Evolutionary conservation across 2,329 filamentous ascomycete species (phyloP).

Genomic region (Microcyclospora tardicrescens): DNA sequence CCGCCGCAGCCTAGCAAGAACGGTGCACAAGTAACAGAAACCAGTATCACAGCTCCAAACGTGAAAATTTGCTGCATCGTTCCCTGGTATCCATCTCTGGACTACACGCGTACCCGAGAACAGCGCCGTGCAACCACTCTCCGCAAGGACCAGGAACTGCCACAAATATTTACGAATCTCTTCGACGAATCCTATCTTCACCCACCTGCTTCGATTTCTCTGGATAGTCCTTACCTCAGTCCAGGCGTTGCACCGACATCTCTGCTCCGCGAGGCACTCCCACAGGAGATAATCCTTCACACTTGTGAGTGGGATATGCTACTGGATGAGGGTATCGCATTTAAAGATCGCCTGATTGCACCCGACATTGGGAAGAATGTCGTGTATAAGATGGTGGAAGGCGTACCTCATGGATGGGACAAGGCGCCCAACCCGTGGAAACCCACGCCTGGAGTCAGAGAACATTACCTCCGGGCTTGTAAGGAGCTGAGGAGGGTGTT

Average conservation of each 20-base stretch:
- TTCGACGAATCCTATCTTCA: conserved; percentile 39
- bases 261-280: conserved; percentile 41
- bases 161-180: conserved; percentile 38
- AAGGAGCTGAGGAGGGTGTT: conserved; percentile 37
- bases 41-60: conserved; percentile 5
- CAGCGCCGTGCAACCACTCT: conserved; percentile 43
- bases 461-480: conserved; percentile 44
- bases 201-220: conserved; percentile 31
- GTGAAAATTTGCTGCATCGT: conserved; percentile 44
- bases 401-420: conserved; percentile 52
- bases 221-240: conserved; percentile 45
- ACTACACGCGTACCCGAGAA: conserved; percentile 48
- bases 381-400: conserved; percentile 44
- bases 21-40: conserved; percentile 4
- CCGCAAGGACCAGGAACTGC: conserved; percentile 40
- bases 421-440: conserved; percentile 50
- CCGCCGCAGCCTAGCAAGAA: conserved; percentile 3
- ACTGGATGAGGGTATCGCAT: conserved; percentile 47
- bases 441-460: conserved; percentile 38
- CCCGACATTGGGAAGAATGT: conserved; percentile 37
- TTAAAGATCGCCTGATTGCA: conserved; percentile 43
- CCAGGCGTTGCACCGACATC: conserved; percentile 43
- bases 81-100: conserved; percentile 50
- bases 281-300: conserved; percentile 48
- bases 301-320: conserved; percentile 57